Percentiles rank a stretch among this genome's conserved stretches.
phyloP scores from a whole-genome alignment of 345 rosid species.

The Pelargonium nanum region DNA sequence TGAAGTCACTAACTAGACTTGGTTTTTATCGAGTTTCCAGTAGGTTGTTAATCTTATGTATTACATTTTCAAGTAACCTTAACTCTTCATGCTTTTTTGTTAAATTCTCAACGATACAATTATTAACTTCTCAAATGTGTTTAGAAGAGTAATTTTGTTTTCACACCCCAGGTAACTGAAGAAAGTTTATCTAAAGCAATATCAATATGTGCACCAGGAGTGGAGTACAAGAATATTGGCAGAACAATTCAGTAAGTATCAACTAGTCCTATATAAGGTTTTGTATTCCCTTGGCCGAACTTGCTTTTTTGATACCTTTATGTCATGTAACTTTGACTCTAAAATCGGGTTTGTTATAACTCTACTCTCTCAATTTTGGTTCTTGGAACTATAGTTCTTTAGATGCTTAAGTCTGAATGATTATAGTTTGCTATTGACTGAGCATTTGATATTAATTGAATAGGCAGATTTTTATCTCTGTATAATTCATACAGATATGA shows the following conservation, averaged over 20 bases:
- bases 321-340: neutral
- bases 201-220: constrained; percentile 75
- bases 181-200: constrained; percentile 74
- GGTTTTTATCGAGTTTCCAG: neutral
- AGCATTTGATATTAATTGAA: neutral
- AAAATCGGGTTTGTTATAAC: neutral
- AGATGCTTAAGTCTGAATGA: neutral
- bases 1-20: neutral
- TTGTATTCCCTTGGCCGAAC: constrained; percentile 6
- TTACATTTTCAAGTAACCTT: neutral
- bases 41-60: neutral
- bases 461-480: too few relatives aligned
- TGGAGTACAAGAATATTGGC: constrained; percentile 75
- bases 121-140: constrained; percentile 1
- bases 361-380: neutral
- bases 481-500: neutral
- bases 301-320: constrained; percentile 3
- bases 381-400: neutral
- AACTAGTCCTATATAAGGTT: neutral
- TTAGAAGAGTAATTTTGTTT: constrained; percentile 11
- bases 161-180: constrained; percentile 56
- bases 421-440: neutral
- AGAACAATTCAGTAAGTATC: constrained; percentile 79
- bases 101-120: neutral
- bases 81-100: neutral